These are phyloP conservation scores for Porcisia hertigi DNA, from an alignment of 208 protist species.

Conservation along the genomic window DNA sequence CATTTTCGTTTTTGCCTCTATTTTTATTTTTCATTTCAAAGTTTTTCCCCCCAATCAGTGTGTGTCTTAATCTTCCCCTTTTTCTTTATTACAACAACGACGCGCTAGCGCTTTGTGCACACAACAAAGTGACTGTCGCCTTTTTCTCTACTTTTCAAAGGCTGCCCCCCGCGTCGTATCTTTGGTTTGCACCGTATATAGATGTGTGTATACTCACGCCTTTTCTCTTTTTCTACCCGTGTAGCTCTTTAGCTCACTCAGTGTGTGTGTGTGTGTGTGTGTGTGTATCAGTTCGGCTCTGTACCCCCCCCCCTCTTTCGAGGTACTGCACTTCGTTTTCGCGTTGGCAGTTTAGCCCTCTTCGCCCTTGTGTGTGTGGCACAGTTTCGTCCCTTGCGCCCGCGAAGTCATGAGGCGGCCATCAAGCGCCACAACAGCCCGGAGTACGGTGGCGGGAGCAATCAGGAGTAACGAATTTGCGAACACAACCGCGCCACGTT, in stretches of 20 bases:
- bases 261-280: not conserved
- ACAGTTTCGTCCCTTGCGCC: not conserved
- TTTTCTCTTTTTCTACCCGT: not conserved
- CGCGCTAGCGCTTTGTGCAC: not conserved
- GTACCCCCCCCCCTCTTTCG: not conserved
- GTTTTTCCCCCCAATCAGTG: no score
- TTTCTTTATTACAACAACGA: not conserved
- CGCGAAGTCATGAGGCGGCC: constrained; percentile 13
- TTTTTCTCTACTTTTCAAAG: not conserved
- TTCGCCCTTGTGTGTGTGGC: not conserved
- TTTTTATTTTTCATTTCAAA: not conserved
- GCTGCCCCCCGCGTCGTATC: not conserved
- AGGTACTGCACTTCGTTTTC: not conserved
- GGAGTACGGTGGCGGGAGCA: constrained; percentile 3
- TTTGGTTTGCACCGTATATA: not conserved
- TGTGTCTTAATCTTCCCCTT: not conserved
- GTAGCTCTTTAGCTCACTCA: not conserved
- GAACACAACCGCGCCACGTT: constrained; percentile 10
- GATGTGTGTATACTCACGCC: not conserved
- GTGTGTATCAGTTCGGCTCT: not conserved
- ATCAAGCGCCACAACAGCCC: constrained; percentile 15
- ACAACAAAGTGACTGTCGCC: not conserved
- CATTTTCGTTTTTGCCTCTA: not conserved
- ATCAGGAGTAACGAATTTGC: constrained; percentile 11
- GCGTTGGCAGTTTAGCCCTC: not conserved